phyloP scores from a whole-genome alignment of 768 basidiomycete species.

The Hemileccinum impolitum region DNA sequence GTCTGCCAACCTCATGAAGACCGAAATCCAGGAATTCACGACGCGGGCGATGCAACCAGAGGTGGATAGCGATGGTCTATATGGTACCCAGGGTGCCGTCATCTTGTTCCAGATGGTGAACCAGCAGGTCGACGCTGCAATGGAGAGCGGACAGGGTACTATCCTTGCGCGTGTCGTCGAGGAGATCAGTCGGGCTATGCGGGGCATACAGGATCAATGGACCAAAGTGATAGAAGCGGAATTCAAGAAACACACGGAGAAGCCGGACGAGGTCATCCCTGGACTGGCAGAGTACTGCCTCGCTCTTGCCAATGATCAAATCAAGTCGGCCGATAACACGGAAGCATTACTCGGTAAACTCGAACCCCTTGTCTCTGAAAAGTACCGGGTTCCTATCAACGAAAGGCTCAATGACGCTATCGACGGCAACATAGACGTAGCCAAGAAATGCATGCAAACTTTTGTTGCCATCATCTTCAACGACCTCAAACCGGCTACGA shows the following conservation, averaged over 20 bases:
- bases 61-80: conserved; percentile 81
- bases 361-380: conserved; percentile 89
- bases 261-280: conserved; percentile 81
- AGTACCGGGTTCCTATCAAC: conserved; percentile 79
- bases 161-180: conserved; percentile 89
- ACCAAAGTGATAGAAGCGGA: conserved; percentile 77
- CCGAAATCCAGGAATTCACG: conserved; percentile 81
- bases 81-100: conserved; percentile 87
- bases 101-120: conserved; percentile 99
- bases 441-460: conserved; percentile 94
- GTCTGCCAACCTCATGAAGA: conserved; percentile 90
- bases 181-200: conserved; percentile 89
- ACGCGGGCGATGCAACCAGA: conserved; percentile 85
- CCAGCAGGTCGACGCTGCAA: conserved; percentile 91
- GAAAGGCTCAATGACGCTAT: conserved; percentile 93
- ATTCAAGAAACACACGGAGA: conserved; percentile 82
- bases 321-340: conserved; percentile 92
- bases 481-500: conserved; percentile 85
- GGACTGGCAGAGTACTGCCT: conserved; percentile 96
- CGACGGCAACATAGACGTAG: conserved; percentile 97
- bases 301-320: conserved; percentile 95
- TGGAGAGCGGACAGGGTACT: conserved; percentile 92
- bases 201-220: conserved; percentile 85
- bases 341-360: conserved; percentile 83
- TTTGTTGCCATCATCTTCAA: conserved; percentile 95